Evolutionary conservation across 1,284 basidiomycete species (phyloP).

Genomic region (Pseudomicrostroma phylloplanum): DNA sequence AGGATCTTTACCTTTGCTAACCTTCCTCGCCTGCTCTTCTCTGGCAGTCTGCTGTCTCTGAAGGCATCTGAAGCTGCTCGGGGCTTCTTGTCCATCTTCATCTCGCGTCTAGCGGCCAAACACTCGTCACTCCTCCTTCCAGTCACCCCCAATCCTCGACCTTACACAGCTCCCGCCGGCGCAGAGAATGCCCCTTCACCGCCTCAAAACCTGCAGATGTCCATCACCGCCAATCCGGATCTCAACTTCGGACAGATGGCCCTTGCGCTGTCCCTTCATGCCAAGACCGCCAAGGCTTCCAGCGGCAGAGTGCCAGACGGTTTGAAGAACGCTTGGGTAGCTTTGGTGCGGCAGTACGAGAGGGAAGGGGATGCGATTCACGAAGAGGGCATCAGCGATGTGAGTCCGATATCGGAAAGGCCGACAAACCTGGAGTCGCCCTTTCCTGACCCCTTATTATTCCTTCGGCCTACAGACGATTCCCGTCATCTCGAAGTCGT

Average conservation of each 20-base stretch:
- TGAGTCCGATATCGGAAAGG: not conserved
- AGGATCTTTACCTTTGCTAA: not conserved
- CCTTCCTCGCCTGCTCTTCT: not conserved
- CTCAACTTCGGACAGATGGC: conserved; percentile 47
- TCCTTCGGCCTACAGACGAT: not conserved
- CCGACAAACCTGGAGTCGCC: no score
- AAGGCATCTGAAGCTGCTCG: not conserved
- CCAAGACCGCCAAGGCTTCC: conserved; percentile 11
- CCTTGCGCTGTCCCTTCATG: conserved; percentile 31
- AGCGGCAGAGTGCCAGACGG: conserved; percentile 17
- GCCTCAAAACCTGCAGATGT: conserved; percentile 22
- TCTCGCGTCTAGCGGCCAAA: conserved; percentile 19
- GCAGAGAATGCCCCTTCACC: conserved; percentile 12
- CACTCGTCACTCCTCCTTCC: conserved; percentile 40
- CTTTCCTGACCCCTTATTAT: not conserved
- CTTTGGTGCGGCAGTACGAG: conserved; percentile 28
- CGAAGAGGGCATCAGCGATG: conserved; percentile 23
- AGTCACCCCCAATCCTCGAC: conserved; percentile 43
- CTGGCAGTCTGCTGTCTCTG: not conserved
- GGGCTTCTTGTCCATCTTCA: conserved; percentile 29
- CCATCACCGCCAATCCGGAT: conserved; percentile 40
- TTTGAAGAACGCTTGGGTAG: conserved; percentile 25
- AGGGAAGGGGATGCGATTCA: conserved; percentile 24
- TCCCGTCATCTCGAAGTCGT: conserved; percentile 9
- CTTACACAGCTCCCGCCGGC: conserved; percentile 33